Evolutionary conservation across 306 rosid genomes (phyloP).

Genomic region (Benincasa hispida): DNA sequence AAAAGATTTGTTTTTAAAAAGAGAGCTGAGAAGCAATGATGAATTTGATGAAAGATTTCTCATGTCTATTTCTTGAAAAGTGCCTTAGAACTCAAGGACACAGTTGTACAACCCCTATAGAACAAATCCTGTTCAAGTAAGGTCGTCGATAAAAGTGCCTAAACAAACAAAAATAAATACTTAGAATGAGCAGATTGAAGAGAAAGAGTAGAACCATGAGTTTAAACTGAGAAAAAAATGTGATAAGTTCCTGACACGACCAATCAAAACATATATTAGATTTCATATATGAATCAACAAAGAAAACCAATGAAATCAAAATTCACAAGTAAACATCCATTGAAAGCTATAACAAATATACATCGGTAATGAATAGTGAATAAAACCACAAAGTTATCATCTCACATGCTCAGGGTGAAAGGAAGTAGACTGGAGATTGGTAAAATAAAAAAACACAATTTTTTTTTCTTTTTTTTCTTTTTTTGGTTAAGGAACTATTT

Average conservation of each 20-base stretch:
- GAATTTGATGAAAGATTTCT: slow-evolving; percentile 19
- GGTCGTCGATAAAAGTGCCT: neutral
- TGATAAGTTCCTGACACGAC: neutral
- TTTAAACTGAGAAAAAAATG: neutral
- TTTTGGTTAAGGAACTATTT: too few species aligned
- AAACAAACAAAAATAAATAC: neutral
- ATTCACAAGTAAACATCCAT: neutral
- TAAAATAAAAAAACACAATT: neutral
- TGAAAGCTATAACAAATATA: neutral
- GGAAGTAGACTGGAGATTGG: neutral
- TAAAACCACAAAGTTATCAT: neutral
- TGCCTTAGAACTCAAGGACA: neutral
- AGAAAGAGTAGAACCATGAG: neutral
- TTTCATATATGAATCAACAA: neutral
- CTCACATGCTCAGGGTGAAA: neutral
- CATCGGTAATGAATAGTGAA: neutral
- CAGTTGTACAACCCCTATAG: too few species aligned
- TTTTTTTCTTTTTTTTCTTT: too few species aligned
- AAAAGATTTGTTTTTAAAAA: slow-evolving; percentile 12
- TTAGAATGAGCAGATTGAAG: neutral
- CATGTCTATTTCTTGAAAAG: neutral
- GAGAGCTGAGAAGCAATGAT: slow-evolving; percentile 8
- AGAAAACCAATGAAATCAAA: neutral
- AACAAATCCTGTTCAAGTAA: too few species aligned
- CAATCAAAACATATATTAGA: neutral